A percentile compares a stretch with the other conserved stretches of the same genome.
Conservation (phyloP, 768 basidiomycete species). For the Tulasnella sp. region DNA sequence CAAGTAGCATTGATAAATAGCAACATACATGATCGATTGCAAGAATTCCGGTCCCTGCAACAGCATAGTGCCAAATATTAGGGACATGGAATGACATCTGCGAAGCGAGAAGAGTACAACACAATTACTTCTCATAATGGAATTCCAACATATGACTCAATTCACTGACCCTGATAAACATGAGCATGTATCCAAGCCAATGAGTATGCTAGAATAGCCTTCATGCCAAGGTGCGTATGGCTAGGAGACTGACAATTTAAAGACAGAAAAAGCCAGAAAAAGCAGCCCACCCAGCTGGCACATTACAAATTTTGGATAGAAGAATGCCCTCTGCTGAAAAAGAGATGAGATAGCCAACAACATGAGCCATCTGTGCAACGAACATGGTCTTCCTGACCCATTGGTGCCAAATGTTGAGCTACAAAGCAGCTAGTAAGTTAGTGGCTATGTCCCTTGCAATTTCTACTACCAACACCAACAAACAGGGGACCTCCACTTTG, state of each 20-base stretch:
- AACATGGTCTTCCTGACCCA: conserved; percentile 50
- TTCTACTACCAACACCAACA: too few relatives aligned
- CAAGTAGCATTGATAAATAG: not conserved
- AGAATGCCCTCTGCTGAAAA: conserved; percentile 24
- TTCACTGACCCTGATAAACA: conserved; percentile 45
- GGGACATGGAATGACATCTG: conserved; percentile 36
- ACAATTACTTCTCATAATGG: conserved; percentile 21
- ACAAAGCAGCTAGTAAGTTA: not conserved
- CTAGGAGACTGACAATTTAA: conserved; percentile 47
- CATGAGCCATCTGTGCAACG: conserved; percentile 47
- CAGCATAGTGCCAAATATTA: conserved; percentile 41
- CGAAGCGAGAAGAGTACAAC: not conserved
- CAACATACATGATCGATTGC: conserved; percentile 36
- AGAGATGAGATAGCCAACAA: conserved; percentile 42
- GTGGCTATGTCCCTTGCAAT: too few relatives aligned
- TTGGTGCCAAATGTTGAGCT: conserved; percentile 70
- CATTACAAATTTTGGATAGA: conserved; percentile 26
- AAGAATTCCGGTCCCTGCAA: conserved; percentile 41
- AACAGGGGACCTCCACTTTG: too few relatives aligned
- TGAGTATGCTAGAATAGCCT: conserved; percentile 57
- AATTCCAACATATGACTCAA: too few relatives aligned
- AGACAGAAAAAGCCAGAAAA: conserved; percentile 45
- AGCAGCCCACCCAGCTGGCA: conserved; percentile 34
- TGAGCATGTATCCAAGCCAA: conserved; percentile 39
- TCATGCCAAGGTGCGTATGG: conserved; percentile 48